Evolutionary conservation across 352 stramenopile species (phyloP).

Genomic region (Phytopythium aichiense): DNA sequence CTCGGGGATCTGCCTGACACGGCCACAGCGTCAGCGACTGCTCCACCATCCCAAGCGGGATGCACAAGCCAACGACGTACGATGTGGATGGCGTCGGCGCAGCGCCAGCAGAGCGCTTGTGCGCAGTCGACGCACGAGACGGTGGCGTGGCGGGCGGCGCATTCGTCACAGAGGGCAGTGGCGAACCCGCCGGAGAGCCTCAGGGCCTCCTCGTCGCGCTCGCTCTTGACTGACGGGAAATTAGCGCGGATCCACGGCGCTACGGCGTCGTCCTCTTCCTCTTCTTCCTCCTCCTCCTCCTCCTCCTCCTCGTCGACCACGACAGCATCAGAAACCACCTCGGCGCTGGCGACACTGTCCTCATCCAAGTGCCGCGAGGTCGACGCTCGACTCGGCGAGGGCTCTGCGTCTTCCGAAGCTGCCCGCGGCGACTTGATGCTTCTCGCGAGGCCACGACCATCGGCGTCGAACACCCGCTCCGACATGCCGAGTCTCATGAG

Average conservation of each 20-base stretch:
- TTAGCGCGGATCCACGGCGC: conserved; percentile 32
- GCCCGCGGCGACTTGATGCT: neutral
- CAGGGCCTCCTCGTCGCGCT: conserved; percentile 15
- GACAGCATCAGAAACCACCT: neutral
- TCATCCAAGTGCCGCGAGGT: neutral
- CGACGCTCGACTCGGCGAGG: neutral
- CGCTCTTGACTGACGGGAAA: conserved; percentile 22
- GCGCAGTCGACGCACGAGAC: conserved; percentile 48
- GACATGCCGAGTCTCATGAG: neutral
- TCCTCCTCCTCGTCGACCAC: neutral
- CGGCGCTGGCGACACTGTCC: neutral
- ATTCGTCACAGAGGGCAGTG: conserved; percentile 46
- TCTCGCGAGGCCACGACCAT: neutral
- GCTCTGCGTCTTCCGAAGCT: neutral
- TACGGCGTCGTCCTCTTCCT: conserved; percentile 11
- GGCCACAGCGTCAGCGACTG: neutral
- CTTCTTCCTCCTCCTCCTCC: neutral
- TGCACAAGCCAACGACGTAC: conserved; percentile 21
- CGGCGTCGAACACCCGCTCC: neutral
- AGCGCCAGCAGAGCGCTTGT: conserved; percentile 49
- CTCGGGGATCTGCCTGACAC: conserved; percentile 28
- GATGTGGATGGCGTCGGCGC: conserved; percentile 74
- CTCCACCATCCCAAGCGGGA: neutral
- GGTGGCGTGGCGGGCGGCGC: conserved; percentile 13
- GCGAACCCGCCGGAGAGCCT: neutral